Percentiles rank a stretch among this genome's conserved stretches.
Conservation (phyloP, 768 basidiomycete genomes). For the Myochromella boudieri region DNA sequence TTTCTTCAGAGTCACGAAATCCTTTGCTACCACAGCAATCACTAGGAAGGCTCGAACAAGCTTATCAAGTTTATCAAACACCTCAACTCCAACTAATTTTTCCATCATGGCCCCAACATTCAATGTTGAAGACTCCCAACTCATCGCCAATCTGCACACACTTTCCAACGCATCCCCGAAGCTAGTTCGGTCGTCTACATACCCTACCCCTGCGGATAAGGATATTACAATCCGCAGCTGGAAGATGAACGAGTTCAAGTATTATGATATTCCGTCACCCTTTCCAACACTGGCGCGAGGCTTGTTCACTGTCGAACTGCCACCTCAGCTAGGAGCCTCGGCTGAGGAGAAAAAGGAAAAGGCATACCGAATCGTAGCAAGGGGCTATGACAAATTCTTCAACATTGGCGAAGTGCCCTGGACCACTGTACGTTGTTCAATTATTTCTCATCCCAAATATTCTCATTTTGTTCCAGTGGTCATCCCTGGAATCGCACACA, state of each 20-base stretch:
- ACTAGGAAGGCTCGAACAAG: no score
- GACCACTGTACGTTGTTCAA: conserved; percentile 72
- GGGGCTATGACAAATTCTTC: conserved; percentile 99
- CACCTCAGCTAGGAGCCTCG: conserved; percentile 19
- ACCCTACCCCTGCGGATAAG: conserved; percentile 58
- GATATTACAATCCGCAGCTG: conserved; percentile 69
- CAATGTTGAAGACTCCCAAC: conserved; percentile 48
- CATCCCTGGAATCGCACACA: conserved; percentile 65
- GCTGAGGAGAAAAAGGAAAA: conserved; percentile 18
- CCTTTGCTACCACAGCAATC: no score
- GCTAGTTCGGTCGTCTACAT: conserved; percentile 60
- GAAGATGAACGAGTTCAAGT: conserved; percentile 99
- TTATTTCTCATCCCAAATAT: background rate
- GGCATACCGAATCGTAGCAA: conserved; percentile 66
- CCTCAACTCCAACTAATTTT: no score
- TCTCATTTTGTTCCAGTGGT: conserved; percentile 56
- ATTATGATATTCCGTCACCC: conserved; percentile 84
- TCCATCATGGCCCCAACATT: conserved; percentile 15
- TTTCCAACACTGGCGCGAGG: conserved; percentile 96
- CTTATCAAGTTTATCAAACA: no score
- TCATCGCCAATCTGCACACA: conserved; percentile 52
- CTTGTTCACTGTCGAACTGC: conserved; percentile 67
- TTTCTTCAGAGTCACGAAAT: no score
- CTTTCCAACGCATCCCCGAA: conserved; percentile 59
- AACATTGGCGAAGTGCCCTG: conserved; percentile 96